These are phyloP conservation scores for Capsicum rhomboideum DNA, from an alignment of 257 asterid species.

Conservation along the genomic window DNA sequence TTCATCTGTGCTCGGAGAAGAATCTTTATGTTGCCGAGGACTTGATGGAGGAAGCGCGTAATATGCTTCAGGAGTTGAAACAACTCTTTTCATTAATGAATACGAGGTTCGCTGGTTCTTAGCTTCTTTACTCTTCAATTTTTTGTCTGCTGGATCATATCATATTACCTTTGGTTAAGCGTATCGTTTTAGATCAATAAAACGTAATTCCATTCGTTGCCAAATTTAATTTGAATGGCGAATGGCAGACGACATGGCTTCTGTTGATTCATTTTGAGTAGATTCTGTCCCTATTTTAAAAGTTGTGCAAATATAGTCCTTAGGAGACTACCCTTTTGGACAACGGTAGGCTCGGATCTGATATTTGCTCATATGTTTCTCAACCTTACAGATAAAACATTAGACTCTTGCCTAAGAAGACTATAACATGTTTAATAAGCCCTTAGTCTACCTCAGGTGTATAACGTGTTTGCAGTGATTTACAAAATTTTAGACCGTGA, in stretches of 20 bases:
- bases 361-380: neutral
- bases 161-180: neutral
- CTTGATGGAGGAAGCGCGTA: neutral
- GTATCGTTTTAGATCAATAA: neutral
- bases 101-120: conserved; percentile 9
- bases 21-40: conserved; percentile 4
- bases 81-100: neutral
- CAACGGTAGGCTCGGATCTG: too few species aligned
- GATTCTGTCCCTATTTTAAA: too few species aligned
- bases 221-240: neutral
- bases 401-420: too few species aligned
- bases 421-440: too few species aligned
- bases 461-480: neutral
- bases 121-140: neutral
- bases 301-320: too few species aligned
- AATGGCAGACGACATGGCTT: neutral
- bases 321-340: too few species aligned
- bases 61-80: conserved; percentile 15
- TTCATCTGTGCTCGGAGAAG: conserved; percentile 1
- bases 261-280: too few species aligned
- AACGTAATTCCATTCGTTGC: neutral
- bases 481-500: neutral
- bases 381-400: neutral
- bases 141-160: conserved; percentile 4
- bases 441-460: too few species aligned